Conservation (phyloP, 805 yeast genomes). For the Wickerhamomyces ciferrii region DNA sequence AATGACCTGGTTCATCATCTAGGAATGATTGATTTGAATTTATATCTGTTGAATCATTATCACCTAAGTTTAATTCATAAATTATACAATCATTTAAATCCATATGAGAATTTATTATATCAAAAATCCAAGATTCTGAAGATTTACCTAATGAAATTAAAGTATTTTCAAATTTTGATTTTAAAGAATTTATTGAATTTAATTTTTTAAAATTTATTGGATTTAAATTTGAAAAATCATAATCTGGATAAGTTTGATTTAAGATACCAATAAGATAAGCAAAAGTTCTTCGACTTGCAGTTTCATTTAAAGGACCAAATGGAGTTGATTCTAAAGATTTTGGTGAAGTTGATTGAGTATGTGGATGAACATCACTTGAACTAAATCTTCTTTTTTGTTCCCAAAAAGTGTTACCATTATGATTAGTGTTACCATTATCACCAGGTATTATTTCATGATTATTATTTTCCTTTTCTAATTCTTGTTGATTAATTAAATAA, state of each 20-base stretch:
- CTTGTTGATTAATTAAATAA: slow-evolving; percentile 29
- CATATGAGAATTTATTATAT: slow-evolving; percentile 77
- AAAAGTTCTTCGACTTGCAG: slow-evolving; percentile 84
- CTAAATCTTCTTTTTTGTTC: slow-evolving; percentile 35
- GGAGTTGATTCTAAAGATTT: slow-evolving; percentile 45
- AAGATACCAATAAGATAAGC: slow-evolving; percentile 87
- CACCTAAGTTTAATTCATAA: slow-evolving; percentile 57
- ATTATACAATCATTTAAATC: slow-evolving; percentile 51
- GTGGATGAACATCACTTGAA: slow-evolving; percentile 2
- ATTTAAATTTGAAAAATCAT: slow-evolving; percentile 82
- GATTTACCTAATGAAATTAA: slow-evolving; percentile 60
- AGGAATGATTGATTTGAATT: slow-evolving; percentile 21
- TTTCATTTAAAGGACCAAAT: slow-evolving; percentile 85
- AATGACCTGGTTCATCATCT: slow-evolving; percentile 32
- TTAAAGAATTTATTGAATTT: slow-evolving; percentile 38
- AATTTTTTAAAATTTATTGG: slow-evolving; percentile 67
- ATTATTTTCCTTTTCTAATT: not conserved
- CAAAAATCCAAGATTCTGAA: slow-evolving; percentile 71
- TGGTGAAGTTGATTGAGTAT: slow-evolving; percentile 3
- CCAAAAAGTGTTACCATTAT: slow-evolving; percentile 28
- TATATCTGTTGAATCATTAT: slow-evolving; percentile 10
- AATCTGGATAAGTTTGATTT: slow-evolving; percentile 93
- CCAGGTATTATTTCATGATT: slow-evolving; percentile 23
- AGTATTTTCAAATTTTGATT: slow-evolving; percentile 70
- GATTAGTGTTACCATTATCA: slow-evolving; percentile 21